phyloP scores from a whole-genome alignment of 2,329 filamentous ascomycete species.

The Verticillium dahliae region DNA sequence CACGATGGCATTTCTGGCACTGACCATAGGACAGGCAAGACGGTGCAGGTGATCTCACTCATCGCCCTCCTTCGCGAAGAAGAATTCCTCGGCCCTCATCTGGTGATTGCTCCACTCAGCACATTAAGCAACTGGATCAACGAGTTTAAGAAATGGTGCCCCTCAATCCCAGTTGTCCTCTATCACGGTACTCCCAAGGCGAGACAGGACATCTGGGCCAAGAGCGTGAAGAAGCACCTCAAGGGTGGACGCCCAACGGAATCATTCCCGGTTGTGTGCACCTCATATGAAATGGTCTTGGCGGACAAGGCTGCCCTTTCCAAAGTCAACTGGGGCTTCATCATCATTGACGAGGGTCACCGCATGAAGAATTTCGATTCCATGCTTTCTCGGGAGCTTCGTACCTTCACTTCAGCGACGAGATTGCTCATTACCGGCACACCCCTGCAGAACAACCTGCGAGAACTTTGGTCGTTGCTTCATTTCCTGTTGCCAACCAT shows the following conservation, averaged over 20 bases:
- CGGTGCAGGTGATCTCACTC: constrained; percentile 82
- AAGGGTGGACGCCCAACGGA: constrained; percentile 49
- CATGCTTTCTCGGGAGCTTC: constrained; percentile 79
- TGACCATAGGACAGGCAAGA: constrained; percentile 57
- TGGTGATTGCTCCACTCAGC: constrained; percentile 85
- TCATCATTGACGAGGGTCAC: constrained; percentile 97
- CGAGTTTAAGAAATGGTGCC: constrained; percentile 87
- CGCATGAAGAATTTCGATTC: constrained; percentile 96
- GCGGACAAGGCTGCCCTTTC: constrained; percentile 76
- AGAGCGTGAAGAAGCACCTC: constrained; percentile 64
- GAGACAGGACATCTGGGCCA: constrained; percentile 67
- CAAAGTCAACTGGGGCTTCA: constrained; percentile 91
- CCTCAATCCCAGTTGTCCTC: constrained; percentile 77
- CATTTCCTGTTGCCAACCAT: constrained; percentile 91
- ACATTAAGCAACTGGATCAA: constrained; percentile 95
- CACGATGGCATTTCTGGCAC: neutral
- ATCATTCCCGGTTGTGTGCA: constrained; percentile 86
- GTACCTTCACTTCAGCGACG: constrained; percentile 85
- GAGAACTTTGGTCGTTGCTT: constrained; percentile 88
- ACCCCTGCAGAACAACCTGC: constrained; percentile 89
- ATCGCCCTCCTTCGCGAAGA: constrained; percentile 84
- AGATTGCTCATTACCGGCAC: constrained; percentile 91
- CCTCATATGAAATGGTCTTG: constrained; percentile 93
- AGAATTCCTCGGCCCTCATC: constrained; percentile 78
- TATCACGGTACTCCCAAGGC: constrained; percentile 83